These are phyloP conservation scores for Trypanosoma caninum DNA, from an alignment of 208 protist genomes.

Conservation along the genomic window DNA sequence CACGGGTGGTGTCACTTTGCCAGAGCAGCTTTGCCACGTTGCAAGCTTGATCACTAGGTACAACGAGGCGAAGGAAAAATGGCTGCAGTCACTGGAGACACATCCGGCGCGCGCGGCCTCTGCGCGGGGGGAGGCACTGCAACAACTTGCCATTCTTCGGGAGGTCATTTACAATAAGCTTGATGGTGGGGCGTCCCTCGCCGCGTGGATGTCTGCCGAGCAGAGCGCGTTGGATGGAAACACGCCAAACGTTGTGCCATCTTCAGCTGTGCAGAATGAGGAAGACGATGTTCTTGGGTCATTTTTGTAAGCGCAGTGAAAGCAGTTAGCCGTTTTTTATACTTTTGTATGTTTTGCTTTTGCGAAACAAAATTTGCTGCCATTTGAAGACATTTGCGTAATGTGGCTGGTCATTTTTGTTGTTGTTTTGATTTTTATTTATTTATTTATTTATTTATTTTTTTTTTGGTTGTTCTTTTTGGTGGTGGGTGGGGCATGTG, in stretches of 20 bases:
- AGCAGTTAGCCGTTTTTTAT: not conserved
- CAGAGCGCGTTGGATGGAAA: constrained; percentile 44
- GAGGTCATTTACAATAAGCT: constrained; percentile 43
- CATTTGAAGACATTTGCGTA: not conserved
- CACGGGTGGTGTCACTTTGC: constrained; percentile 19
- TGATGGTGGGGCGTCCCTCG: constrained; percentile 37
- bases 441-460: not conserved
- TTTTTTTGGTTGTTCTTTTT: not conserved
- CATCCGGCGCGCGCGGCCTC: constrained; percentile 9
- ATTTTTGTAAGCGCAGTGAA: constrained; percentile 27
- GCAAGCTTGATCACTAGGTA: constrained; percentile 57
- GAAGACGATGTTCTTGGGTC: constrained; percentile 53
- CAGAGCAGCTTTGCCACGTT: constrained; percentile 38
- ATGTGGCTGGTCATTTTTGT: not conserved
- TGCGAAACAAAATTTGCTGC: not conserved
- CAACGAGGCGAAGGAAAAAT: constrained; percentile 62
- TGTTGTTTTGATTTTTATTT: not conserved
- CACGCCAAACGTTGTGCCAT: constrained; percentile 15
- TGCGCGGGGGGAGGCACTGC: constrained; percentile 10
- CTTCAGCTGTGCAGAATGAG: constrained; percentile 15
- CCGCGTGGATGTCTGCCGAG: constrained; percentile 63
- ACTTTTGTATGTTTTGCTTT: not conserved
- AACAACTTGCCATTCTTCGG: constrained; percentile 23
- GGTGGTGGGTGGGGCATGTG: not conserved
- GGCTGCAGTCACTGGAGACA: constrained; percentile 14